These are phyloP conservation scores for Ambrosiella xylebori DNA, from an alignment of 2,329 filamentous ascomycete species.

Conservation along the genomic window DNA sequence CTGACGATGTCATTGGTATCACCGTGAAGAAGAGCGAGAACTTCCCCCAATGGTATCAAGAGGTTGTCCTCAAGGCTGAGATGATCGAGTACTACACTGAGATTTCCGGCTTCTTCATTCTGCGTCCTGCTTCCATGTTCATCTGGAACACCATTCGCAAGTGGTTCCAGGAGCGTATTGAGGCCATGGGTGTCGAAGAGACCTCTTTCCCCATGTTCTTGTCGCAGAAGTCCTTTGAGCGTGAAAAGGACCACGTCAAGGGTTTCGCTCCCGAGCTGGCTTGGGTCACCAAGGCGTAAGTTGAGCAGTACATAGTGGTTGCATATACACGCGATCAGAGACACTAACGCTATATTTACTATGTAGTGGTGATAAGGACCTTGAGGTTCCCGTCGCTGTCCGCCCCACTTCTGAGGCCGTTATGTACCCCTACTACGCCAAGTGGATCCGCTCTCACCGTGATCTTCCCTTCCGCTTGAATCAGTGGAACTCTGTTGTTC, in stretches of 20 bases:
- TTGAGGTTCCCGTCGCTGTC: constrained; percentile 61
- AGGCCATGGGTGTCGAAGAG: constrained; percentile 83
- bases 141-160: constrained; percentile 49
- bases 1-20: constrained; percentile 66
- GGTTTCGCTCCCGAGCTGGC: constrained; percentile 91
- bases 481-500: constrained; percentile 87
- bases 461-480: constrained; percentile 88
- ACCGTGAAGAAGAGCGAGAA: constrained; percentile 72
- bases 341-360: background rate
- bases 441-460: constrained; percentile 92
- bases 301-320: constrained; percentile 13
- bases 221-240: constrained; percentile 69
- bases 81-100: constrained; percentile 93
- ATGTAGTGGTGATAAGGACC: constrained; percentile 66
- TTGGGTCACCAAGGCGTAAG: constrained; percentile 71
- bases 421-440: constrained; percentile 92
- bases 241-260: constrained; percentile 92
- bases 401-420: constrained; percentile 57
- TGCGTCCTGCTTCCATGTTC: constrained; percentile 54
- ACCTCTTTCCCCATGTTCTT: constrained; percentile 95
- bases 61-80: constrained; percentile 90
- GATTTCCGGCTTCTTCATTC: constrained; percentile 92
- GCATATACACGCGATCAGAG: background rate
- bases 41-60: constrained; percentile 92
- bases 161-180: constrained; percentile 60